Percentiles rank a stretch among this genome's conserved stretches.
Evolutionary conservation across 371 early-diverging fungal species (phyloP).

Genomic region (Parasitella parasitica): DNA sequence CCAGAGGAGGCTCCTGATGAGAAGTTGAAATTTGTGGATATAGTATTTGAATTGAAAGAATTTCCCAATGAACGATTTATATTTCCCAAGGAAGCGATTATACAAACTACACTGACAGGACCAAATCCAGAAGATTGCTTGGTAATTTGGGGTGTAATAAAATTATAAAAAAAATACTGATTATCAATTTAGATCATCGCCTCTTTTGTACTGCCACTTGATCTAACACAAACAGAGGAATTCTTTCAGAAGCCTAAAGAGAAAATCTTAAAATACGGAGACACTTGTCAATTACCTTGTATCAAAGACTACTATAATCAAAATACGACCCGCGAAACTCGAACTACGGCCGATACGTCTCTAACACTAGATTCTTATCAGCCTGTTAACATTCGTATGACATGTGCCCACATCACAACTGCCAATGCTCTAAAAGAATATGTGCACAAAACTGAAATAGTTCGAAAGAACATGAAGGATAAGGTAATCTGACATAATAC

Average conservation of each 20-base stretch:
- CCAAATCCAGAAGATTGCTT: neutral
- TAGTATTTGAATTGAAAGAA: constrained; percentile 49
- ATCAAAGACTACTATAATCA: neutral
- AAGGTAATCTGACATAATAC: too few relatives aligned
- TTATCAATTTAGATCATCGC: neutral
- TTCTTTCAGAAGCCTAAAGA: constrained; percentile 26
- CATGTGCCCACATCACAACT: constrained; percentile 11
- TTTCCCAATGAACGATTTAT: constrained; percentile 40
- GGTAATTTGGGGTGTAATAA: neutral
- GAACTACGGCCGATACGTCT: neutral
- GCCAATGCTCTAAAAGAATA: constrained; percentile 14
- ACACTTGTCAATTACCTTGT: neutral
- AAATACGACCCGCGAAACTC: neutral
- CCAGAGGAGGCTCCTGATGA: neutral
- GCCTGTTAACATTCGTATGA: constrained; percentile 33
- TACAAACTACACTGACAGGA: constrained; percentile 5
- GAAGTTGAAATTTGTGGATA: constrained; percentile 26
- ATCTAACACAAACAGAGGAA: constrained; percentile 9
- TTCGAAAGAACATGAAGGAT: constrained; percentile 23
- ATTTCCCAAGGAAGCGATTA: constrained; percentile 41
- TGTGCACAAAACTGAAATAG: constrained; percentile 17
- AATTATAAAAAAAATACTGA: neutral
- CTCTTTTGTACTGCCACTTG: constrained; percentile 35
- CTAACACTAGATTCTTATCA: constrained; percentile 8
- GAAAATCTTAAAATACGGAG: constrained; percentile 31